phyloP scores from a whole-genome alignment of 2,329 filamentous ascomycete genomes.

The Fusarium hainanense region DNA sequence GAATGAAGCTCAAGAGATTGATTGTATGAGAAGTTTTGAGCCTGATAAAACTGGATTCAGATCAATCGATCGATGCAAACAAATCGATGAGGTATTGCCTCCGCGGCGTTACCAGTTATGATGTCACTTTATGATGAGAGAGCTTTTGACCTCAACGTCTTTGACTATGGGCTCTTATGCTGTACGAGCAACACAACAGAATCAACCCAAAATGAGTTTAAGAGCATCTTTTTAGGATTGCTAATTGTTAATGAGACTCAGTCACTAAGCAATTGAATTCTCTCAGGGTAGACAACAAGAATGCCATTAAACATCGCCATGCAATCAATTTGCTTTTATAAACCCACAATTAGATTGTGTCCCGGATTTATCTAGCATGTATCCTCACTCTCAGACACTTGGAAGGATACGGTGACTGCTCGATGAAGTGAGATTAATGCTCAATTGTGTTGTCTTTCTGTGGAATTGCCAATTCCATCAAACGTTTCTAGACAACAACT shows the following conservation, averaged over 20 bases:
- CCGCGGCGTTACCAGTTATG: slow-evolving; percentile 26
- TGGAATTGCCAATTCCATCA: background rate
- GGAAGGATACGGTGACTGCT: too few species aligned
- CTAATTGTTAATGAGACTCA: background rate
- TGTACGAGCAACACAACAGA: background rate
- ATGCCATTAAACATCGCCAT: background rate
- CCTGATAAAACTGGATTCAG: slow-evolving; percentile 4
- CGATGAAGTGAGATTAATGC: background rate
- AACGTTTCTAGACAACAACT: background rate
- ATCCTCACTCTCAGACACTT: background rate
- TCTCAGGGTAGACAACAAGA: background rate
- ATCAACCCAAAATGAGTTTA: too few species aligned
- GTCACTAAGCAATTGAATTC: background rate
- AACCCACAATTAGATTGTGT: background rate
- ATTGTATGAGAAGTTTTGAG: background rate
- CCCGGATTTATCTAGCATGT: accelerated
- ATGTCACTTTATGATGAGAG: slow-evolving; percentile 32
- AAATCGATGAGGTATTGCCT: slow-evolving; percentile 31
- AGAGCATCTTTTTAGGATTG: background rate
- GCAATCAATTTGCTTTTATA: background rate
- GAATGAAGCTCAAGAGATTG: background rate
- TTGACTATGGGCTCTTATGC: background rate
- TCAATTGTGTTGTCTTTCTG: background rate
- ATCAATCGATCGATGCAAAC: slow-evolving; percentile 6
- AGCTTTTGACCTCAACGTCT: slow-evolving; percentile 8